A percentile compares a stretch with the other conserved stretches of the same genome.
These are phyloP conservation scores for Russula sp. DNA, from an alignment of 768 basidiomycete species.

Conservation along the genomic window DNA sequence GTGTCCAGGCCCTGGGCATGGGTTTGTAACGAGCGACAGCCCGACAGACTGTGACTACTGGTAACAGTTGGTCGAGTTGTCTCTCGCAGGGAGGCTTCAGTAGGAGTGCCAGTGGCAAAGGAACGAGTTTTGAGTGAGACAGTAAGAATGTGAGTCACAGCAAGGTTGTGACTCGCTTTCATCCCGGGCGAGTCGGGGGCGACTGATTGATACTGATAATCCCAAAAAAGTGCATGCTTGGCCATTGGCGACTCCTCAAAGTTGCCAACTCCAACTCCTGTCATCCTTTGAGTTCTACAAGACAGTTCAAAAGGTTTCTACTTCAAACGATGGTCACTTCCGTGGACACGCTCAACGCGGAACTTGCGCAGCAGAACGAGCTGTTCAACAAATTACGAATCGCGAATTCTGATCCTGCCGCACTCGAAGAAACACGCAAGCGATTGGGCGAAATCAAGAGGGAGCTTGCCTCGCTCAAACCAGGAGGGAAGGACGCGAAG, in stretches of 20 bases:
- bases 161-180: too few species aligned
- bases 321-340: conserved; percentile 40
- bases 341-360: conserved; percentile 46
- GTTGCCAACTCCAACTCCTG: background rate
- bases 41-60: too few species aligned
- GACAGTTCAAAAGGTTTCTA: conserved; percentile 6
- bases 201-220: background rate
- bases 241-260: conserved; percentile 12
- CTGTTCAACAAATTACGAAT: conserved; percentile 61
- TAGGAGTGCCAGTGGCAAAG: too few species aligned
- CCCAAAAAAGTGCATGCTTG: conserved; percentile 14
- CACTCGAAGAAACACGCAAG: conserved; percentile 63
- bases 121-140: too few species aligned
- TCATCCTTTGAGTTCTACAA: conserved; percentile 22
- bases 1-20: too few species aligned
- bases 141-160: too few species aligned
- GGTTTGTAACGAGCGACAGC: too few species aligned
- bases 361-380: conserved; percentile 54
- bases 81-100: too few species aligned
- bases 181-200: too few species aligned
- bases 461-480: conserved; percentile 45
- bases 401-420: conserved; percentile 49
- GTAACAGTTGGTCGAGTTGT: too few species aligned
- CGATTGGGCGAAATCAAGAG: conserved; percentile 69
- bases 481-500: conserved; percentile 46